These are phyloP conservation scores for Crithidia mellificae DNA, from an alignment of 208 protist genomes.

Conservation along the genomic window DNA sequence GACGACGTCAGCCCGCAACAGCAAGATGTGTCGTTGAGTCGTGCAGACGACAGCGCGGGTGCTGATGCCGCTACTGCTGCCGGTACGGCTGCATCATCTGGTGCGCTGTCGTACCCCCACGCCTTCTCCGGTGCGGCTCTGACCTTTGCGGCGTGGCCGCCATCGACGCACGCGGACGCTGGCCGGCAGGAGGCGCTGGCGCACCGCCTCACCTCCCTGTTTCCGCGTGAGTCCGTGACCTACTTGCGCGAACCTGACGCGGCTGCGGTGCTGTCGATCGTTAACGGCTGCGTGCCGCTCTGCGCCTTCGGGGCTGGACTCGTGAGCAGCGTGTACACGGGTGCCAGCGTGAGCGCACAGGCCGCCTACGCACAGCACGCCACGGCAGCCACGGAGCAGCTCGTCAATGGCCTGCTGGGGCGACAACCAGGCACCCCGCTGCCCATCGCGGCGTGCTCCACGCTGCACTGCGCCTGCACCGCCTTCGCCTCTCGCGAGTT, in stretches of 20 bases:
- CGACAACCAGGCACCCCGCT: slow-evolving; percentile 47
- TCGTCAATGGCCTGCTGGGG: slow-evolving; percentile 39
- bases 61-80: neutral
- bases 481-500: slow-evolving; percentile 77
- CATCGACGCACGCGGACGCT: slow-evolving; percentile 4
- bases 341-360: slow-evolving; percentile 50
- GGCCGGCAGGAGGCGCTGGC: slow-evolving; percentile 20
- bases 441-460: slow-evolving; percentile 44
- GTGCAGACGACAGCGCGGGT: neutral
- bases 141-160: slow-evolving; percentile 39
- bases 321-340: slow-evolving; percentile 80
- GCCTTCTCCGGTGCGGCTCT: slow-evolving; percentile 51
- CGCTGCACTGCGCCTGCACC: slow-evolving; percentile 62
- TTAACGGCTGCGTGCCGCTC: slow-evolving; percentile 74
- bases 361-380: slow-evolving; percentile 80
- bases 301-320: slow-evolving; percentile 84
- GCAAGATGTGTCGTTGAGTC: too few relatives aligned
- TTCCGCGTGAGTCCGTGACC: slow-evolving; percentile 67
- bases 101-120: slow-evolving; percentile 6
- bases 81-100: neutral
- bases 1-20: too few relatives aligned
- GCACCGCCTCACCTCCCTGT: slow-evolving; percentile 33
- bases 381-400: slow-evolving; percentile 45
- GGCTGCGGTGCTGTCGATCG: slow-evolving; percentile 55
- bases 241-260: slow-evolving; percentile 37